Conservation (phyloP, 306 rosid species). For the Cicer judaicum region DNA sequence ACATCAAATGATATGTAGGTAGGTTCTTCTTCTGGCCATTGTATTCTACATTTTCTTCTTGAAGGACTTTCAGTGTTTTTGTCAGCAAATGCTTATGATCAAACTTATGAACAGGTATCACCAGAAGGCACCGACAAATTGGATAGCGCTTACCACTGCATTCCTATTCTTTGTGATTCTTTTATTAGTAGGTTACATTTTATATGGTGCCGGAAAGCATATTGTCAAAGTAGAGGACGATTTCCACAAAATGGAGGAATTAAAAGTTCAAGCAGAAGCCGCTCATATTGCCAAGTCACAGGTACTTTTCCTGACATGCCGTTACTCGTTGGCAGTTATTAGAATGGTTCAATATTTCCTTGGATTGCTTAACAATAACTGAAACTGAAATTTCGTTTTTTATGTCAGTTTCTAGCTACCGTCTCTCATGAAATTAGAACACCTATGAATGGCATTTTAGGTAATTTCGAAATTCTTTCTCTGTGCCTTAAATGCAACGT, state of each 20-base stretch:
- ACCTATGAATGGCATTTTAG: constrained; percentile 98
- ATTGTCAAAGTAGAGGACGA: constrained; percentile 96
- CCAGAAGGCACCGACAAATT: constrained; percentile 80
- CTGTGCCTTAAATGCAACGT: not conserved
- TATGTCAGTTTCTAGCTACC: constrained; percentile 86
- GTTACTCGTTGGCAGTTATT: not conserved
- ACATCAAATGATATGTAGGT: constrained; percentile 97
- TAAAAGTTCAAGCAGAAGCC: constrained; percentile 88
- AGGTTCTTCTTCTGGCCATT: constrained; percentile 45
- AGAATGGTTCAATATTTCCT: constrained; percentile 33
- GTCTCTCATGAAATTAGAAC: constrained; percentile 99
- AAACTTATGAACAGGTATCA: constrained; percentile 74
- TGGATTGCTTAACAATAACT: constrained; percentile 30
- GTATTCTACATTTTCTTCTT: constrained; percentile 3
- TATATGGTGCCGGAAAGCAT: constrained; percentile 90
- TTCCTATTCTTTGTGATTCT: constrained; percentile 80
- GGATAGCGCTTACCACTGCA: constrained; percentile 74
- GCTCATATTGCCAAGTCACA: constrained; percentile 97
- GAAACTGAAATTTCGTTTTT: constrained; percentile 35
- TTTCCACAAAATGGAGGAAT: constrained; percentile 71
- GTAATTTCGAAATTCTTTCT: constrained; percentile 49
- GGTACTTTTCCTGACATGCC: constrained; percentile 56
- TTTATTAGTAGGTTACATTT: constrained; percentile 80
- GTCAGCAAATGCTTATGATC: constrained; percentile 38
- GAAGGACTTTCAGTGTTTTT: constrained; percentile 32